Evolutionary conservation across 2,329 filamentous ascomycete species (phyloP).

Genomic region (Alternaria sp.): DNA sequence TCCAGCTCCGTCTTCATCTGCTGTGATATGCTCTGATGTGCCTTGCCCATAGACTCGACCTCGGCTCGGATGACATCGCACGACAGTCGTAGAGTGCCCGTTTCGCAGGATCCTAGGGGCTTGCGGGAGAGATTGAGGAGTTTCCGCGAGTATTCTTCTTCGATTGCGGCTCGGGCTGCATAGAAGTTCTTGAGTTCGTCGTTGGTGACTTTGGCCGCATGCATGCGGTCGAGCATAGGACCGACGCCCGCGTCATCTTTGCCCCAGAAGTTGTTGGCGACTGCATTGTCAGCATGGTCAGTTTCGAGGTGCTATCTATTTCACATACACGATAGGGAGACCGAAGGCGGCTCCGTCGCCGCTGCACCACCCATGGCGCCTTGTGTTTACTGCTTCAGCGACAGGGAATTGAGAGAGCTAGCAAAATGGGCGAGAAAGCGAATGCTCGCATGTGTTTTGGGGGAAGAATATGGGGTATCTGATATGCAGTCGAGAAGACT

Average conservation of each 20-base stretch:
- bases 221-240: constrained; percentile 93
- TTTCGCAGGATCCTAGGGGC: constrained; percentile 85
- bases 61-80: constrained; percentile 89
- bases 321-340: constrained; percentile 72
- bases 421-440: constrained; percentile 21
- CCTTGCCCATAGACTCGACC: constrained; percentile 91
- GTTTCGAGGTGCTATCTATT: background rate
- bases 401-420: constrained; percentile 22
- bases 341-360: constrained; percentile 69
- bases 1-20: constrained; percentile 98
- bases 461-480: constrained; percentile 29
- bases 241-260: constrained; percentile 97
- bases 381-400: constrained; percentile 42
- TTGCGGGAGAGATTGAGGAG: constrained; percentile 87
- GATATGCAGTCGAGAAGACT: constrained; percentile 27
- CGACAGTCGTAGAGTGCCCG: constrained; percentile 82
- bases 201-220: constrained; percentile 84
- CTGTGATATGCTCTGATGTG: constrained; percentile 85
- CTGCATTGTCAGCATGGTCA: constrained; percentile 59
- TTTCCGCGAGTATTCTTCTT: constrained; percentile 95
- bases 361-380: constrained; percentile 66
- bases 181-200: constrained; percentile 96
- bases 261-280: constrained; percentile 99
- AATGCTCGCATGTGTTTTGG: constrained; percentile 25
- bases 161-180: constrained; percentile 86